phyloP scores from a whole-genome alignment of 257 asterid species.

The Verbascum thapsus region DNA sequence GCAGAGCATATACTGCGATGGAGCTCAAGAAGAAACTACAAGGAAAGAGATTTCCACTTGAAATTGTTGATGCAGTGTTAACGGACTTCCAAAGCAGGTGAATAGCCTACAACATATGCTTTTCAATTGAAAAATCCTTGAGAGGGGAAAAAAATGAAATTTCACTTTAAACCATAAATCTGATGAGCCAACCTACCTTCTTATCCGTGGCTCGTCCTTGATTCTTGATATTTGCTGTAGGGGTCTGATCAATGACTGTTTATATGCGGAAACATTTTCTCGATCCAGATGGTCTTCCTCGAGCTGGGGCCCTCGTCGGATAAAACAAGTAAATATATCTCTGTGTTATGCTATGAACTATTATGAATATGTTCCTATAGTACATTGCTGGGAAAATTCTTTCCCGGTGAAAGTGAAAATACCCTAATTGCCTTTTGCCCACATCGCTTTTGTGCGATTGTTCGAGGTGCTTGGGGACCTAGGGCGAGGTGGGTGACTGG shows the following conservation, averaged over 20 bases:
- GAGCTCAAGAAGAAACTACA: slow-evolving; percentile 81
- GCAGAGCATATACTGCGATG: slow-evolving; percentile 77
- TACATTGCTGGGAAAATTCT: background rate
- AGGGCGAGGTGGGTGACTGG: background rate
- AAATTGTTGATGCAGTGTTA: slow-evolving; percentile 60
- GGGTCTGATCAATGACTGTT: slow-evolving; percentile 82
- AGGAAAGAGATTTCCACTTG: slow-evolving; percentile 54
- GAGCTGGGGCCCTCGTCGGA: slow-evolving; percentile 93
- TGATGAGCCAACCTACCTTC: slow-evolving; percentile 15
- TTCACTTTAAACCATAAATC: slow-evolving; percentile 18
- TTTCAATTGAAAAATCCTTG: slow-evolving; percentile 9
- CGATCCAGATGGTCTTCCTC: slow-evolving; percentile 93
- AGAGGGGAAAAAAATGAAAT: slow-evolving; percentile 16
- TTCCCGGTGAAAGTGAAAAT: slow-evolving; percentile 3
- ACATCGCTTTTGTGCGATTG: background rate
- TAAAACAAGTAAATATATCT: slow-evolving; percentile 62
- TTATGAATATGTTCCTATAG: slow-evolving; percentile 5
- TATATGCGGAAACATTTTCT: slow-evolving; percentile 81
- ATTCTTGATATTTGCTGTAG: slow-evolving; percentile 38
- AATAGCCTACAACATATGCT: slow-evolving; percentile 20
- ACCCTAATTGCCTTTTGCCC: background rate
- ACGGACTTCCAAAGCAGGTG: slow-evolving; percentile 73
- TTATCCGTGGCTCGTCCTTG: slow-evolving; percentile 20
- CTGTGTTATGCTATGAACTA: slow-evolving; percentile 18
- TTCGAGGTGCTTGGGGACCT: background rate